These are phyloP conservation scores for Alternaria angustiovoidea DNA, from an alignment of 2,329 filamentous ascomycete species.

Conservation along the genomic window DNA sequence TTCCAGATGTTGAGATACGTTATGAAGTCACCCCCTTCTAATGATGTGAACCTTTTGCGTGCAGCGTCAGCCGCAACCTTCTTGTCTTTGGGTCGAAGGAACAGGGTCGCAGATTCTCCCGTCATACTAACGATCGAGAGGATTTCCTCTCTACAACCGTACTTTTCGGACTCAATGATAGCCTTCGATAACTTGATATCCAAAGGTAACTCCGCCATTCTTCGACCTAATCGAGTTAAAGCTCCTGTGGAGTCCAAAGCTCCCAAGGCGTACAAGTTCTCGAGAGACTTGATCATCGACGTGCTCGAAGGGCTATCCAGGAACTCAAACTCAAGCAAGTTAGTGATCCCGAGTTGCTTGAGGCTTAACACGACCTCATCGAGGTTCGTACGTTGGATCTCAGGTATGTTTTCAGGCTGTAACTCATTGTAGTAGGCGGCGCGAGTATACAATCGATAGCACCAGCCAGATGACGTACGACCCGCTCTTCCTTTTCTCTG, in stretches of 20 bases:
- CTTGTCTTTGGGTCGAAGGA: conserved; percentile 93
- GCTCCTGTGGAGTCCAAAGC: conserved; percentile 85
- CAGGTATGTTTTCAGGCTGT: conserved; percentile 86
- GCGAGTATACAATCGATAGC: conserved; percentile 91
- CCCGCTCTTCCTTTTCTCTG: conserved; percentile 93
- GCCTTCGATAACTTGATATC: conserved; percentile 92
- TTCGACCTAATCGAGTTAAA: conserved; percentile 89
- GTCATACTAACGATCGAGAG: conserved; percentile 95
- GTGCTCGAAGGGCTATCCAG: conserved; percentile 93
- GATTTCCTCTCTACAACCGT: conserved; percentile 93
- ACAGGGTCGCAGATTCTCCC: conserved; percentile 84
- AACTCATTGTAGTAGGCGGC: conserved; percentile 95
- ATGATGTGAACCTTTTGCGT: conserved; percentile 56
- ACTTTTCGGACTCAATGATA: conserved; percentile 85
- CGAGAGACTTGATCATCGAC: conserved; percentile 85
- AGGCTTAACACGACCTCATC: conserved; percentile 76
- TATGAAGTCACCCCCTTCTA: conserved; percentile 86
- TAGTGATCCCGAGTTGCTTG: conserved; percentile 90
- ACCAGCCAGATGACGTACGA: conserved; percentile 89
- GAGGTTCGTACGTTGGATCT: conserved; percentile 91
- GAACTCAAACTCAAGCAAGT: conserved; percentile 93
- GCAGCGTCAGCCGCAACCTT: conserved; percentile 95
- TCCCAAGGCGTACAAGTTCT: conserved; percentile 89
- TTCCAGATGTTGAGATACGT: conserved; percentile 93
- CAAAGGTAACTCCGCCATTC: conserved; percentile 95